Evolutionary conservation across 2,329 filamentous ascomycete genomes (phyloP).

Genomic region (Biscogniauxia marginata): DNA sequence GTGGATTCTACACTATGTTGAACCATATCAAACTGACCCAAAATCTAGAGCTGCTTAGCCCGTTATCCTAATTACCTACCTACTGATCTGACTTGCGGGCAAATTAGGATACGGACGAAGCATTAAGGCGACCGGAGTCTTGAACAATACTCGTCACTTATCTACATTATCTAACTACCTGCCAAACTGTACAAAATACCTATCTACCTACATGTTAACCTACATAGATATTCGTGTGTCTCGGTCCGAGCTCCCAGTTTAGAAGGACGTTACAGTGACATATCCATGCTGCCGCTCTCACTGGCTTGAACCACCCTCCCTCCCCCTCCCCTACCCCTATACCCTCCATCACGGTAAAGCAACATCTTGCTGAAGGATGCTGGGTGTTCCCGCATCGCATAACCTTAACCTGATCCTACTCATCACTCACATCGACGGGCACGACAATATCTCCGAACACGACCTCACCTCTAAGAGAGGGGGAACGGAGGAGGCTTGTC

Average conservation of each 20-base stretch:
- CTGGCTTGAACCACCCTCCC: constrained; percentile 9
- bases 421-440: constrained; percentile 7
- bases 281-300: constrained; percentile 14
- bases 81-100: not conserved
- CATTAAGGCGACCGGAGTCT: constrained; percentile 3
- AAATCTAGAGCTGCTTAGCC: not conserved
- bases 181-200: not conserved
- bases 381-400: constrained; percentile 24
- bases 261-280: constrained; percentile 23
- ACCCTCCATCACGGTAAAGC: constrained; percentile 21
- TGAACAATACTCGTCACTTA: not conserved
- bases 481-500: not conserved
- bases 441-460: constrained; percentile 10
- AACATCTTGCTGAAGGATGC: constrained; percentile 21
- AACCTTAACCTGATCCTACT: constrained; percentile 13
- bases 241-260: constrained; percentile 25
- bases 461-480: constrained; percentile 1
- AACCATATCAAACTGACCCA: not conserved
- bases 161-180: not conserved
- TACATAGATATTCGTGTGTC: constrained; percentile 17
- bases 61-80: not conserved
- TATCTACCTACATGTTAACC: constrained; percentile 13
- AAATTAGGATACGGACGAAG: not conserved
- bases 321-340: not conserved
- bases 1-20: not conserved